A percentile compares a stretch with the other conserved stretches of the same genome.
Conservation (phyloP, 2,329 filamentous ascomycete genomes). For the Fusarium piperis region DNA sequence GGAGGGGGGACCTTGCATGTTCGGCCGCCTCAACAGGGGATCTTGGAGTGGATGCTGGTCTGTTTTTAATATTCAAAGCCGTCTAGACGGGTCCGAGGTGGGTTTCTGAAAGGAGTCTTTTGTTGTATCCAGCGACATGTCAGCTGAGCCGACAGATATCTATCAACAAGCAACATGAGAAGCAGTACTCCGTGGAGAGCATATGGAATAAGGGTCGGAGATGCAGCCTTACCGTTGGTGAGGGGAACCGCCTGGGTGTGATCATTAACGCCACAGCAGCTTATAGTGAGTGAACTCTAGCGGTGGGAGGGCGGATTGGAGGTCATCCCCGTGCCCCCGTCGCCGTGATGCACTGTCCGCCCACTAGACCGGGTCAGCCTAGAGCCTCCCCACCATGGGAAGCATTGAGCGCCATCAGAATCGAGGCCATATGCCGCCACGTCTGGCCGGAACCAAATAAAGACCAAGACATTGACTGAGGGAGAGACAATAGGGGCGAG, state of each 20-base stretch:
- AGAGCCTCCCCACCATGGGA: background rate
- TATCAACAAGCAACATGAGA: background rate
- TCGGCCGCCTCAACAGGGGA: conserved; percentile 20
- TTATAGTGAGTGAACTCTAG: conserved; percentile 5
- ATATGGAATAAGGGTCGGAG: background rate
- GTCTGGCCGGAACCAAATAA: conserved; percentile 1
- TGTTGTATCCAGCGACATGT: background rate
- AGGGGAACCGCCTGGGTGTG: background rate
- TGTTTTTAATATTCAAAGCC: background rate
- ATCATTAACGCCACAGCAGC: conserved; percentile 12
- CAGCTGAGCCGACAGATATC: background rate
- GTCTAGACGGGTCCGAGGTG: background rate
- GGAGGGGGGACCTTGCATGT: conserved; percentile 16
- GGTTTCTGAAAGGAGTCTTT: background rate
- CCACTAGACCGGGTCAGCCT: background rate
- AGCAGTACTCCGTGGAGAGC: background rate
- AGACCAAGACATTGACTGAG: conserved; percentile 2
- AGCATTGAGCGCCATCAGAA: background rate
- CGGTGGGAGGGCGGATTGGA: background rate
- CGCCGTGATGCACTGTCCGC: conserved; percentile 2
- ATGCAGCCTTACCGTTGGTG: background rate
- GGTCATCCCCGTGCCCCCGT: background rate
- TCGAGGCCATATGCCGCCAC: conserved; percentile 13
- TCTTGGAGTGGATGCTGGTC: background rate
- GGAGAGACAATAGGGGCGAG: background rate